Conservation (phyloP, 2,329 filamentous ascomycete genomes). For the Penicillium italicum region DNA sequence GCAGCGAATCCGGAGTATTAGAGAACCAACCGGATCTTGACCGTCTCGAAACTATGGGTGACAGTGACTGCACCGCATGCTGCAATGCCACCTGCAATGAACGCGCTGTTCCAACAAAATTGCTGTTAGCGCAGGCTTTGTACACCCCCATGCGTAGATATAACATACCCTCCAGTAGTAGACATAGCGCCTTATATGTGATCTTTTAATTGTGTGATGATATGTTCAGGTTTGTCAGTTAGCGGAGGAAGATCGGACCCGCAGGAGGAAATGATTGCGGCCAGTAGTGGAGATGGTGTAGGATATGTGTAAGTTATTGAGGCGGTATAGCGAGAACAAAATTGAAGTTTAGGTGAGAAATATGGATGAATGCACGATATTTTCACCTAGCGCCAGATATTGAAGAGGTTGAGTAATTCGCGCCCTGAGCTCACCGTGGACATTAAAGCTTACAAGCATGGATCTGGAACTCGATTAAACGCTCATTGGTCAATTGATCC, state of each 20-base stretch:
- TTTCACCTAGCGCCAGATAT: background rate
- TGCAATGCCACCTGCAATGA: slow-evolving; percentile 92
- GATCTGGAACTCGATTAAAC: slow-evolving; percentile 6
- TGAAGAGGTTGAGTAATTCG: slow-evolving; percentile 2
- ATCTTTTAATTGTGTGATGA: background rate
- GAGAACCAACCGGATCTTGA: slow-evolving; percentile 80
- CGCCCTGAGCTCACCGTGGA: slow-evolving; percentile 9
- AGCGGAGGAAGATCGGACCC: slow-evolving; percentile 21
- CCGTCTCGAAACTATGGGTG: slow-evolving; percentile 96
- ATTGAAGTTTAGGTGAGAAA: background rate
- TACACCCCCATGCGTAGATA: background rate
- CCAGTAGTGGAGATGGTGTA: background rate
- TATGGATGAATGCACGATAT: background rate
- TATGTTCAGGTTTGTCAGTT: slow-evolving; percentile 6
- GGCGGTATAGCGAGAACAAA: background rate
- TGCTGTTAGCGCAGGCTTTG: slow-evolving; percentile 11
- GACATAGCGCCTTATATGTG: slow-evolving; percentile 43
- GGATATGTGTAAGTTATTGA: background rate
- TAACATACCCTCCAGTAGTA: slow-evolving; percentile 50
- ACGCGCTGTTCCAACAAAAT: slow-evolving; percentile 57
- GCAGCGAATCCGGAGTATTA: background rate
- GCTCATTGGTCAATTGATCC: slow-evolving; percentile 14
- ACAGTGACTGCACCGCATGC: slow-evolving; percentile 96
- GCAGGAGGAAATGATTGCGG: slow-evolving; percentile 1
- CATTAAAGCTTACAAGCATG: slow-evolving; percentile 25